Conservation (phyloP, 169 alveolate genomes). For the Plasmodium blacklocki region DNA sequence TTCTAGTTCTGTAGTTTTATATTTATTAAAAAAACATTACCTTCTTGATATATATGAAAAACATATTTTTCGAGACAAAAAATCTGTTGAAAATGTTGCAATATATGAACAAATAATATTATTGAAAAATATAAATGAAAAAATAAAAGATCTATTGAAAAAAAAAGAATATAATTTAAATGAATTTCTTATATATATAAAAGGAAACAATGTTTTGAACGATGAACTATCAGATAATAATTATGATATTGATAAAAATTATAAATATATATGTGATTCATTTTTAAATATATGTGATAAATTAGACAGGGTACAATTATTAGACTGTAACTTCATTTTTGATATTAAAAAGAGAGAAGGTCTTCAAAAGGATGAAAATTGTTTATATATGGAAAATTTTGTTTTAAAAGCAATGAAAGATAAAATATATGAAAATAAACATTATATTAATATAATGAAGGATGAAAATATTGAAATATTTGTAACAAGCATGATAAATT, state of each 20-base stretch:
- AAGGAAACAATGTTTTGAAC: too few species aligned
- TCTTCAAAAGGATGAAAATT: too few species aligned
- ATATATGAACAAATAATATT: slow-evolving; percentile 11
- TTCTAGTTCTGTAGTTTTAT: slow-evolving; percentile 37
- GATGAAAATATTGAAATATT: too few species aligned
- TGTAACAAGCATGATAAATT: not conserved
- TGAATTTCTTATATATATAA: too few species aligned
- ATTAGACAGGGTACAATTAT: too few species aligned
- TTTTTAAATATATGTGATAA: too few species aligned
- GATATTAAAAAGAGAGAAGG: not conserved
- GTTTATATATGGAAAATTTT: too few species aligned
- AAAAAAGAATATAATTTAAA: not conserved
- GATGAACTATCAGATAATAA: too few species aligned
- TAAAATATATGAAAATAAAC: slow-evolving; percentile 2
- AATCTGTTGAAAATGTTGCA: slow-evolving; percentile 18
- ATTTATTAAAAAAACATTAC: slow-evolving; percentile 51
- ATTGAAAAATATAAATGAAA: slow-evolving; percentile 8
- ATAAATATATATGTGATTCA: too few species aligned
- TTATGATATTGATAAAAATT: too few species aligned
- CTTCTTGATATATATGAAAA: slow-evolving; percentile 48
- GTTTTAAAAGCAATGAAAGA: too few species aligned
- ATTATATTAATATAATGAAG: too few species aligned
- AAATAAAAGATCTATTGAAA: slow-evolving; percentile 8
- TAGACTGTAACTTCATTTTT: not conserved
- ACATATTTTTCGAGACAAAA: slow-evolving; percentile 49